Evolutionary conservation across 2,329 filamentous ascomycete genomes (phyloP), one percentile per base, ranked within the genome.

Genomic region (Aureobasidium sp.): DNA sequence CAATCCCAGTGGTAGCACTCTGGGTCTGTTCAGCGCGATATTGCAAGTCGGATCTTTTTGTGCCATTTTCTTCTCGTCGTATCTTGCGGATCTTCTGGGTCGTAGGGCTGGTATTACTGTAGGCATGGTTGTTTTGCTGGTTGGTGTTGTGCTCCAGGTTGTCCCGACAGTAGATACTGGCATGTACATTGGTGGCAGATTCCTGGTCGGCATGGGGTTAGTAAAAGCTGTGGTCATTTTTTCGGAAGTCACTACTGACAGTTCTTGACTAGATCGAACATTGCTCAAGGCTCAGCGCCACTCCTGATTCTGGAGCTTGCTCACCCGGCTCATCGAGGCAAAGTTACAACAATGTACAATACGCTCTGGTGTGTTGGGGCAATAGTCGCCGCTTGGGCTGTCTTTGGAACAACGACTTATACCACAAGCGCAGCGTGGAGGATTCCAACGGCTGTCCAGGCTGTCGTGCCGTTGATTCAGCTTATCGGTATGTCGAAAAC

Each of bases 391-490:
- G 58, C 58, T 36, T 31, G 34, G 20, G 52, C 53, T 17, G 52
- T 45, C 6, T 63, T 62, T 29, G 63, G 64, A n/a, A 65, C 64
- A 22, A 37, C 47, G 14, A 15, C 34, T 27, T 52, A 51, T 20
- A 42, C 14, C 7, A 42, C 51, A 17, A 61, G 45, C 11, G 42
- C 39, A n/a, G 41, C 58, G 15, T 89, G 87, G 87, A 79, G 85
- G 55, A 83, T 82, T 41, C 85, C 87, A 56, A 84, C 83, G 9
- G 76, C 88, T n/a, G 75, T 88, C 14, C 86, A 89, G 74, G 79
- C 82, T 36, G 70, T 84, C 0, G 85, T 85, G 0, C 86, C 84
- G 0, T 65, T 85, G 14, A 76, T 87, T 61, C 86, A 88, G 75
- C 14, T 57, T 9, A 5, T 57, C 15, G 53, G 37, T 57, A 31